A percentile compares a stretch with the other conserved stretches of the same genome.
Evolutionary conservation across 2,329 filamentous ascomycete species (phyloP).

Genomic region (Eutypa lata): DNA sequence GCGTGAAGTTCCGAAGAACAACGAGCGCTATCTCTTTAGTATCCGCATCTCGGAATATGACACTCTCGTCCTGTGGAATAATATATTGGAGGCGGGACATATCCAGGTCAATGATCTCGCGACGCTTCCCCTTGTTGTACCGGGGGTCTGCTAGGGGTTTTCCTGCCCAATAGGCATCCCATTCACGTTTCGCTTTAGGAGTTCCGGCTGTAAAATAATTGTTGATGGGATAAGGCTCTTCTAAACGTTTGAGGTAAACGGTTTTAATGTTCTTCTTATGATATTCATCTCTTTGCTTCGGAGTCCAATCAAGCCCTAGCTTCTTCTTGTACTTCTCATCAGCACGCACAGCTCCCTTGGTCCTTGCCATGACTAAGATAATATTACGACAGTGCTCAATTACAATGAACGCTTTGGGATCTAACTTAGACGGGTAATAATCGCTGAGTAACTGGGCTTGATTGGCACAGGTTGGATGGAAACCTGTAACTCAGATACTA

Average conservation of each 20-base stretch:
- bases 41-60: slow-evolving; percentile 19
- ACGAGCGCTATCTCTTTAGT: slow-evolving; percentile 16
- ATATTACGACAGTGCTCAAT: too few relatives aligned
- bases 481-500: too few relatives aligned
- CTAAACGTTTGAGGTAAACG: slow-evolving; percentile 5
- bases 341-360: not conserved
- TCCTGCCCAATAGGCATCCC: slow-evolving; percentile 8
- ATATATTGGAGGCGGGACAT: slow-evolving; percentile 9
- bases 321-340: not conserved
- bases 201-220: slow-evolving; percentile 9
- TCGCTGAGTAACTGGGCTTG: too few relatives aligned
- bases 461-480: too few relatives aligned
- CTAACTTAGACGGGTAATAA: too few relatives aligned
- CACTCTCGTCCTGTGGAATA: slow-evolving; percentile 17
- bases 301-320: slow-evolving; percentile 9
- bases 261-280: slow-evolving; percentile 6
- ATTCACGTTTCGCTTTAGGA: slow-evolving; percentile 5
- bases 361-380: not conserved
- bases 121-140: slow-evolving; percentile 7
- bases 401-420: too few relatives aligned
- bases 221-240: slow-evolving; percentile 7
- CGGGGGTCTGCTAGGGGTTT: slow-evolving; percentile 6
- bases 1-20: slow-evolving; percentile 16
- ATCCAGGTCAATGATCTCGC: slow-evolving; percentile 8
- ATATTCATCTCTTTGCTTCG: slow-evolving; percentile 4